These are phyloP conservation scores for Backusella tuberculispora DNA, from an alignment of 192 early-diverging fungal species.

Conservation along the genomic window DNA sequence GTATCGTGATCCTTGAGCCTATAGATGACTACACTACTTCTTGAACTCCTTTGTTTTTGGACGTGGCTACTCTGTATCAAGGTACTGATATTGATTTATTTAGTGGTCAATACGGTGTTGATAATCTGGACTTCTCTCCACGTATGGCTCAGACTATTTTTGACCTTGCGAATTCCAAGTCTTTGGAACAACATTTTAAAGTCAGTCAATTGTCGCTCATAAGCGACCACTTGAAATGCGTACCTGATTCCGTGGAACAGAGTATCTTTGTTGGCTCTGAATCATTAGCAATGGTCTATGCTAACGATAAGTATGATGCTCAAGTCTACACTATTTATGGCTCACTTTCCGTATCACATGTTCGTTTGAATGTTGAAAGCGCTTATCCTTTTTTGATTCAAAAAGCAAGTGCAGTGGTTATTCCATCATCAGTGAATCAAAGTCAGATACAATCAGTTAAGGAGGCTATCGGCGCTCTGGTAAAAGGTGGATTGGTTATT, in stretches of 20 bases:
- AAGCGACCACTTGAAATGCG: no score
- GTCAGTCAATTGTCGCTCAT: no score
- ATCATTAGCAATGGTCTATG: no score
- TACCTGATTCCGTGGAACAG: no score
- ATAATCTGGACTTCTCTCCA: conserved; percentile 27
- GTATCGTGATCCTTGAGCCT: conserved; percentile 64
- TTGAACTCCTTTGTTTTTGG: conserved; percentile 82
- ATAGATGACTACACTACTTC: conserved; percentile 57
- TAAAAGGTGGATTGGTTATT: no score
- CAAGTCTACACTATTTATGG: conserved; percentile 41
- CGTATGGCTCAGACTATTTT: conserved; percentile 18
- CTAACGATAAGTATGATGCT: conserved; percentile 34
- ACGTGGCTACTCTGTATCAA: conserved; percentile 75
- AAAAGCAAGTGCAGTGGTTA: no score
- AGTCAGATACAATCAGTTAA: no score
- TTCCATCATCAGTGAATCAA: no score
- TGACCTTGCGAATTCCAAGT: background rate
- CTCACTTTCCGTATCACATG: no score
- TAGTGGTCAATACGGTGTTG: conserved; percentile 49
- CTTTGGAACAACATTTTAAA: conserved; percentile 22
- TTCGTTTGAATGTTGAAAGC: conserved; percentile 46
- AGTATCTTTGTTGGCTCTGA: no score
- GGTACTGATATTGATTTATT: conserved; percentile 44
- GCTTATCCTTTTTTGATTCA: no score
- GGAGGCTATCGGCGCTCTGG: no score